A percentile compares a stretch with the other conserved stretches of the same genome.
Evolutionary conservation across 2,329 filamentous ascomycete genomes (phyloP).

Genomic region (Huntiella bhutanensis): DNA sequence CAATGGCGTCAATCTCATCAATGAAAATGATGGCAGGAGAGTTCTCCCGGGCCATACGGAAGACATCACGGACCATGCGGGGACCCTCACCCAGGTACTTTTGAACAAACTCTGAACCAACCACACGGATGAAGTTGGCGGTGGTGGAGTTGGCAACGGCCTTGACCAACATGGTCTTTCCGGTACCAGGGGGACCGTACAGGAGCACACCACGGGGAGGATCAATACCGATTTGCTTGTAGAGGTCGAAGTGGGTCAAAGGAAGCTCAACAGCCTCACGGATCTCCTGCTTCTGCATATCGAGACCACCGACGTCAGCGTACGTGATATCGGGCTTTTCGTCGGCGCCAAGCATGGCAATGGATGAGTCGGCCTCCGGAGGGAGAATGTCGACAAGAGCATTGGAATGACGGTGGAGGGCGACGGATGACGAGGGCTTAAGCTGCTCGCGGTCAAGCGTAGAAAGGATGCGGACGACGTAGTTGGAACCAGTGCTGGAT

Average conservation of each 20-base stretch:
- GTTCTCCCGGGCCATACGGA: conserved; percentile 97
- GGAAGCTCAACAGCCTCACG: conserved; percentile 93
- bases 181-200: conserved; percentile 87
- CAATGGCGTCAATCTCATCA: conserved; percentile 96
- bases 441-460: conserved; percentile 95
- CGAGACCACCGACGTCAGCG: conserved; percentile 87
- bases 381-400: conserved; percentile 95
- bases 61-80: conserved; percentile 97
- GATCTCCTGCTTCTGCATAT: conserved; percentile 99
- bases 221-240: conserved; percentile 98
- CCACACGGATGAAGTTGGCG: conserved; percentile 93
- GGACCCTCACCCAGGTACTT: conserved; percentile 97
- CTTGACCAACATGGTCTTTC: conserved; percentile 96
- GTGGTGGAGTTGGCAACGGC: conserved; percentile 97
- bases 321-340: conserved; percentile 99
- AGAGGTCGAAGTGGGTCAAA: conserved; percentile 92
- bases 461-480: conserved; percentile 93
- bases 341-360: conserved; percentile 89
- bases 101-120: conserved; percentile 95
- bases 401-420: conserved; percentile 94
- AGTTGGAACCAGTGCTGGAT: conserved; percentile 95
- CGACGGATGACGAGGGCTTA: conserved; percentile 94
- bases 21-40: conserved; percentile 98
- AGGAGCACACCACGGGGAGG: conserved; percentile 89
- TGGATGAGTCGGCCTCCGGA: conserved; percentile 96